Percentiles rank a stretch among this genome's conserved stretches.
Evolutionary conservation across 306 rosid species (phyloP).

Genomic region (Sindora glabra): DNA sequence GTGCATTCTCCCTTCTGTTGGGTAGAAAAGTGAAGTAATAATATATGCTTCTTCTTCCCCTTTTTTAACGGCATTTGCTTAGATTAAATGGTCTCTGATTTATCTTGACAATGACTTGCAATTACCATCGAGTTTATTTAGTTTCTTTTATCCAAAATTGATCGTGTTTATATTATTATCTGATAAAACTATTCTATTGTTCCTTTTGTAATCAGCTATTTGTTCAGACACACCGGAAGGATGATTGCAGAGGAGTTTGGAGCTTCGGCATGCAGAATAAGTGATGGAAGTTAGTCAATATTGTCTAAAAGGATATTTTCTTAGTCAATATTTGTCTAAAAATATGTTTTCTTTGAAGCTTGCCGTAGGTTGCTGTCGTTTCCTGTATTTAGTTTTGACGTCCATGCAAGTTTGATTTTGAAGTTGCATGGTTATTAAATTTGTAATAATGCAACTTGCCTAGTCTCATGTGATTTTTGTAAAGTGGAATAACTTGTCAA

Average conservation of each 20-base stretch:
- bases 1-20: too few relatives aligned
- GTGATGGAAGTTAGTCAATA: not conserved
- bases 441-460: constrained; percentile 10
- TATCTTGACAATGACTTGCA: not conserved
- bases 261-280: too few relatives aligned
- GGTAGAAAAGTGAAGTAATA: too few relatives aligned
- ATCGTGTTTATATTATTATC: not conserved
- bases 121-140: not conserved
- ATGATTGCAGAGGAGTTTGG: constrained; percentile 24
- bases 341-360: not conserved
- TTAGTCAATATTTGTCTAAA: not conserved
- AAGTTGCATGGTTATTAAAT: not conserved
- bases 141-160: too few relatives aligned
- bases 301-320: not conserved
- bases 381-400: not conserved
- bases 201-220: constrained; percentile 33
- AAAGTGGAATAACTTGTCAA: too few relatives aligned
- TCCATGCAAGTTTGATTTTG: not conserved
- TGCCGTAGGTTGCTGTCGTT: not conserved
- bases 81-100: not conserved
- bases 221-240: constrained; percentile 43
- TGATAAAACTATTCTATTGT: constrained; percentile 6
- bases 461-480: too few relatives aligned
- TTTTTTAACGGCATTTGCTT: not conserved
- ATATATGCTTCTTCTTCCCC: too few relatives aligned